A percentile compares a stretch with the other conserved stretches of the same genome.
Conservation (phyloP, 2,329 filamentous ascomycete genomes). For the Fusarium marasasianum region DNA sequence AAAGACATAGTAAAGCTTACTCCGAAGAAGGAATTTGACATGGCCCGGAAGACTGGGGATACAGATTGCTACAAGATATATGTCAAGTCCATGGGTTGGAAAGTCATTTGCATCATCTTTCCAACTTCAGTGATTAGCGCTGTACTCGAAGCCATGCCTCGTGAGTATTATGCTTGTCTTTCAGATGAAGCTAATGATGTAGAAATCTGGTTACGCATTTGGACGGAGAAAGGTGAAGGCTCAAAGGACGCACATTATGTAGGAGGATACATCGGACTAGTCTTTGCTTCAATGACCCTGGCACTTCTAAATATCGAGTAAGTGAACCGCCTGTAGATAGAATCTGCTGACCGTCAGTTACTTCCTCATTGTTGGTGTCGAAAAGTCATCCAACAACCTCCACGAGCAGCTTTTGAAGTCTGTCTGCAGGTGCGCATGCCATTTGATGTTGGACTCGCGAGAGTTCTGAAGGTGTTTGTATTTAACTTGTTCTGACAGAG, state of each 20-base stretch:
- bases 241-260: slow-evolving; percentile 30
- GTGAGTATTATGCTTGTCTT: background rate
- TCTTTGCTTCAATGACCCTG: slow-evolving; percentile 24
- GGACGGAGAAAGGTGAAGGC: slow-evolving; percentile 40
- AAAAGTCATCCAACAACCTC: slow-evolving; percentile 36
- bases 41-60: slow-evolving; percentile 44
- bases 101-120: slow-evolving; percentile 29
- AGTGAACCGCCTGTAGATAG: background rate
- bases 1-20: background rate
- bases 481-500: slow-evolving; percentile 33
- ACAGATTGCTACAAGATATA: slow-evolving; percentile 44
- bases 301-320: slow-evolving; percentile 19
- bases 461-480: background rate
- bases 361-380: slow-evolving; percentile 39
- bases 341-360: slow-evolving; percentile 12
- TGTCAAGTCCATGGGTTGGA: slow-evolving; percentile 38
- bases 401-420: slow-evolving; percentile 36
- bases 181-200: background rate
- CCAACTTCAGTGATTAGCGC: slow-evolving; percentile 15
- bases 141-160: slow-evolving; percentile 37
- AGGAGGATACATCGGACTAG: slow-evolving; percentile 39
- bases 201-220: slow-evolving; percentile 43
- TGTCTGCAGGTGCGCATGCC: slow-evolving; percentile 14
- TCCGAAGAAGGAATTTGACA: slow-evolving; percentile 26
- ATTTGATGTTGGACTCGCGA: background rate